Percentiles rank a stretch among this genome's conserved stretches.
Evolutionary conservation across 2,329 filamentous ascomycete genomes (phyloP).

Genomic region (Colletotrichum chlorophyti): DNA sequence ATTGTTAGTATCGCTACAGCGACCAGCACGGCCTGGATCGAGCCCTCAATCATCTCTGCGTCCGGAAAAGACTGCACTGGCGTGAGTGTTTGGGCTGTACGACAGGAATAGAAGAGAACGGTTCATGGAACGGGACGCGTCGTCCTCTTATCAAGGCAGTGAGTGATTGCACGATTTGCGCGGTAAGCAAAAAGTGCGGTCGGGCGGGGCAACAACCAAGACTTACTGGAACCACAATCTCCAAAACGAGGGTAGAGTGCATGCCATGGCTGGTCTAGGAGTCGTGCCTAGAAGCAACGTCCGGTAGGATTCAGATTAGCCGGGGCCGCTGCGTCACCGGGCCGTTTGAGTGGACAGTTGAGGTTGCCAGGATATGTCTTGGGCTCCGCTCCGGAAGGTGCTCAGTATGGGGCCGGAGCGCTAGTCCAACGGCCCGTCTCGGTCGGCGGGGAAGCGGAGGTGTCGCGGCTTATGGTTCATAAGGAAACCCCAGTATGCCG

Average conservation of each 20-base stretch:
- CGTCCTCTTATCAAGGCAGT: too few relatives aligned
- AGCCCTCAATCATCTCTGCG: neutral
- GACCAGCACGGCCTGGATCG: neutral
- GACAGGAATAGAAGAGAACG: neutral
- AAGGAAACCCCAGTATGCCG: too few relatives aligned
- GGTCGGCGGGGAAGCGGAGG: neutral
- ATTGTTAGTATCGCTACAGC: neutral
- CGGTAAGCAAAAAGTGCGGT: too few relatives aligned
- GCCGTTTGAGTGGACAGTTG: neutral
- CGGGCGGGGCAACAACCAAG: too few relatives aligned
- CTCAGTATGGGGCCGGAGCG: neutral
- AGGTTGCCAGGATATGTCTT: neutral
- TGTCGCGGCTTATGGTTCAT: too few relatives aligned
- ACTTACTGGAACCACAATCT: too few relatives aligned
- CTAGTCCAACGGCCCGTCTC: neutral
- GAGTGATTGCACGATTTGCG: too few relatives aligned
- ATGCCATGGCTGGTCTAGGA: too few relatives aligned
- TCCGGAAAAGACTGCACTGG: too few relatives aligned
- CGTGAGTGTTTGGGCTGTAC: neutral
- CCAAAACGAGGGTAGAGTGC: too few relatives aligned
- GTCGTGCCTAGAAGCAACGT: neutral
- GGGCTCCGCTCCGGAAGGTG: slow-evolving; percentile 3
- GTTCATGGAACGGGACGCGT: too few relatives aligned
- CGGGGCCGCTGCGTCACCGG: neutral
- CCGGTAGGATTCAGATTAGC: neutral